phyloP scores from a whole-genome alignment of 1,139 yeast genomes.

The Geotrichum bryndzae region DNA sequence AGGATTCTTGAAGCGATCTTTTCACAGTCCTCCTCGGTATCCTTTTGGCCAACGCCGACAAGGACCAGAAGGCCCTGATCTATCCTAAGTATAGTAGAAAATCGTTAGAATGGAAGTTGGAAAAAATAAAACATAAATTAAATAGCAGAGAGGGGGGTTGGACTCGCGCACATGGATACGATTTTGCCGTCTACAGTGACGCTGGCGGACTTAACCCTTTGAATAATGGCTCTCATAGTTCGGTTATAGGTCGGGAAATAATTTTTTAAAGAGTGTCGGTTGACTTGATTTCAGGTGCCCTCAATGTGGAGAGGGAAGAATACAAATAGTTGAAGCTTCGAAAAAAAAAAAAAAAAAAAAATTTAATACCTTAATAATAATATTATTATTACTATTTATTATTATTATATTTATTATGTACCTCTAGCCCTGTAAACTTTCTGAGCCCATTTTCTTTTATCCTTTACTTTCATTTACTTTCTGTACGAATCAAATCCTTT shows the following conservation, averaged over 20 bases:
- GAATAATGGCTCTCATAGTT: constrained; percentile 79
- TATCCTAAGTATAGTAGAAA: constrained; percentile 40
- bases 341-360: no score
- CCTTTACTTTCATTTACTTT: no score
- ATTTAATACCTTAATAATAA: no score
- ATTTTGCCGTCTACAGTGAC: constrained; percentile 70
- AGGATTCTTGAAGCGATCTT: constrained; percentile 63
- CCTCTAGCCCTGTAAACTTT: no score
- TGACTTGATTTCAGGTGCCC: neutral
- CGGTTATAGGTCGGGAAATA: neutral
- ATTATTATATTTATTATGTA: no score
- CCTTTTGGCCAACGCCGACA: constrained; percentile 77
- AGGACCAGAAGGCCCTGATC: constrained; percentile 69
- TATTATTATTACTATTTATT: no score
- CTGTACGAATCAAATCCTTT: no score
- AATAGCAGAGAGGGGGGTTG: neutral
- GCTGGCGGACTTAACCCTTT: constrained; percentile 78
- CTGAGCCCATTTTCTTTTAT: no score
- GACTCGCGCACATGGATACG: constrained; percentile 43
- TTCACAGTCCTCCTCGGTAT: constrained; percentile 64
- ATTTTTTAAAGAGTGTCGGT: neutral
- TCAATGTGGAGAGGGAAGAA: no score
- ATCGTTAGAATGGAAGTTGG: neutral
- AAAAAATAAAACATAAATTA: neutral
- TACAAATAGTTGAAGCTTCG: no score